Base-by-base conservation (phyloP, 2,329 filamentous ascomycete species). In the Calonectria honghensis region DNA sequence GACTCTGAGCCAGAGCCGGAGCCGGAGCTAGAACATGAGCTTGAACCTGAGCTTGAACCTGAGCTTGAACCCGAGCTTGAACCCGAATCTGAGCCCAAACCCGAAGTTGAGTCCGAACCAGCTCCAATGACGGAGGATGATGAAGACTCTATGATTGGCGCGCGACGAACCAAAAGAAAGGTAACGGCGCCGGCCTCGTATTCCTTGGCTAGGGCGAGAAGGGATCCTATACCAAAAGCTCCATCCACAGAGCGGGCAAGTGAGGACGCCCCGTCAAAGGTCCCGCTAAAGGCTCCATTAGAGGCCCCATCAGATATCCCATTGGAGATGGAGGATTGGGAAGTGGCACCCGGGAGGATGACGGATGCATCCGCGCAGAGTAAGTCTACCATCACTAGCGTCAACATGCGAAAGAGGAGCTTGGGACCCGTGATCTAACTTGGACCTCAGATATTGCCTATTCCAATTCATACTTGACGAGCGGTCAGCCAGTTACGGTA, bases 261-360 rank as follows among this genome's bases (percentile, higher is more conserved):
- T n/a, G 18, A 29, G 41, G 31, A 14, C 3, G 24, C 29, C n/a
- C 35, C 65, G 6, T 24, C 13, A 11, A 24, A 27, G 32, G n/a
- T 20, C 24, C 11, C 50, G 16, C 16, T 24, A 10, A 18, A 29
- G 35, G 18, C 31, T 14, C 57, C 27, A 27, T 63, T 85, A 7
- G 80, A 86, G 66, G 54, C 50, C 16, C 31, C 50, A 4, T 31
- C 24, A 57, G 35, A 32, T 27, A 18, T n/a, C 27, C 45, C 27
- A 32, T 63, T 85, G 7, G 80, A 86, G 66, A 86, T 87, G 82
- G 87, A 88, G 75, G 82, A 83, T 3, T 88, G 87, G 87, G 87
- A 89, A 77, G 75, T 88, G 59, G 87, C 87, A 0, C 87, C 87
- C 1, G 87, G 87, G 20, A 83, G 85, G 29, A 79, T 87, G 37